These are phyloP conservation scores for Aspergillus arachidicola DNA, from an alignment of 2,329 filamentous ascomycete species.

Conservation along the genomic window DNA sequence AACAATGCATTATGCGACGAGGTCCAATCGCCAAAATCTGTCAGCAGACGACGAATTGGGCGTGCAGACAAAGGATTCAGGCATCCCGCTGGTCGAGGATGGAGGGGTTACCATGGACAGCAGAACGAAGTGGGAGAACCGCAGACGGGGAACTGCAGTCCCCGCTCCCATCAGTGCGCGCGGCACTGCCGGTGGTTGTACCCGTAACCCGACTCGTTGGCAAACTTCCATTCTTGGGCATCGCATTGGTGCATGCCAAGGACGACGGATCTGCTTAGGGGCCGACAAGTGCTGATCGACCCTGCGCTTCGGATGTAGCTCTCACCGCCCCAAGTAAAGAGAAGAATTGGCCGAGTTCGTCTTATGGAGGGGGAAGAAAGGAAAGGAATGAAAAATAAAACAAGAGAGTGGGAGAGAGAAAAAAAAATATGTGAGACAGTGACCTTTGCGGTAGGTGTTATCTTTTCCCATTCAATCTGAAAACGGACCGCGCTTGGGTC, in stretches of 20 bases:
- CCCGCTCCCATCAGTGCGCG: background rate
- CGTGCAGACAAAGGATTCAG: background rate
- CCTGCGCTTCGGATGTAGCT: too few species aligned
- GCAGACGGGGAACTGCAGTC: background rate
- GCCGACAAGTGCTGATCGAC: background rate
- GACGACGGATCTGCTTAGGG: background rate
- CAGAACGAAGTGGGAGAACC: background rate
- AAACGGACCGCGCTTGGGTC: conserved; percentile 4
- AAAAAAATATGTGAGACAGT: background rate
- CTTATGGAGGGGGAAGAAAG: background rate
- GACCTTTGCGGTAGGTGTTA: background rate
- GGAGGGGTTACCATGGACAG: background rate
- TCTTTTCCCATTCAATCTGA: background rate
- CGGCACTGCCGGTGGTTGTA: conserved; percentile 1
- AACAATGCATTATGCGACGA: background rate
- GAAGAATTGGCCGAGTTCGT: background rate
- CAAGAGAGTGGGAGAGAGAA: background rate
- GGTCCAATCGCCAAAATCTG: background rate
- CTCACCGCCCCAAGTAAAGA: background rate
- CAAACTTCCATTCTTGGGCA: background rate
- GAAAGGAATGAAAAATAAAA: background rate
- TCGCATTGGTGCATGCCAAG: background rate
- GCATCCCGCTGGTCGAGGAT: background rate
- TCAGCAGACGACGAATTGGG: background rate
- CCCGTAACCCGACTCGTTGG: conserved; percentile 4